Percentiles rank a stretch among this genome's conserved stretches.
Conservation (phyloP, 106 monocot genomes). For the Hemerocallis citrina region DNA sequence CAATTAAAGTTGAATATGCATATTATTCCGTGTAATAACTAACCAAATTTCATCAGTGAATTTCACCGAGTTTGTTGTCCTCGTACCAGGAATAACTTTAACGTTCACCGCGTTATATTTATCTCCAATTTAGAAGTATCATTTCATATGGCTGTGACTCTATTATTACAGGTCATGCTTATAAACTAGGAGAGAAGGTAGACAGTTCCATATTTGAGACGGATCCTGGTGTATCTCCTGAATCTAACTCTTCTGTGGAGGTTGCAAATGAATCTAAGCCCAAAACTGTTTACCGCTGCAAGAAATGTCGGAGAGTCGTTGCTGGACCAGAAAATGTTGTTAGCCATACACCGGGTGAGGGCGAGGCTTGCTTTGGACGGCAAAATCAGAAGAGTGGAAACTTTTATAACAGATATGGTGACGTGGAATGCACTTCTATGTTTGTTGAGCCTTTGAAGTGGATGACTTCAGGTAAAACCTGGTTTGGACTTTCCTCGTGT, state of each 20-base stretch:
- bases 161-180: constrained; percentile 53
- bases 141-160: too few species aligned
- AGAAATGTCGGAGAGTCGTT: constrained; percentile 80
- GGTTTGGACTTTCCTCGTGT: background rate
- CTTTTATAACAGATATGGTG: constrained; percentile 26
- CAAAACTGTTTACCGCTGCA: constrained; percentile 64
- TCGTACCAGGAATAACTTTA: too few species aligned
- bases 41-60: too few species aligned
- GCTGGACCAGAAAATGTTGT: constrained; percentile 83
- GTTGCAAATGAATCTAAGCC: constrained; percentile 13
- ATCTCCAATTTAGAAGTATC: too few species aligned
- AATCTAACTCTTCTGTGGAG: constrained; percentile 7
- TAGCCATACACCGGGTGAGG: constrained; percentile 76
- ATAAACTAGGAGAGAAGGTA: constrained; percentile 67
- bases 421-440: constrained; percentile 63
- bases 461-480: constrained; percentile 71
- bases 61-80: too few species aligned
- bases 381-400: constrained; percentile 48
- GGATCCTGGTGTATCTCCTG: constrained; percentile 60
- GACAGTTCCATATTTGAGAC: constrained; percentile 72
- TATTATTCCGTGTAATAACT: too few species aligned
- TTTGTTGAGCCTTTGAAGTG: constrained; percentile 86
- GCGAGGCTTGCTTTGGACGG: constrained; percentile 77
- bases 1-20: too few species aligned
- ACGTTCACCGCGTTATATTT: too few species aligned